phyloP scores from a whole-genome alignment of 768 basidiomycete genomes.

The Boletus rubroflammeus region DNA sequence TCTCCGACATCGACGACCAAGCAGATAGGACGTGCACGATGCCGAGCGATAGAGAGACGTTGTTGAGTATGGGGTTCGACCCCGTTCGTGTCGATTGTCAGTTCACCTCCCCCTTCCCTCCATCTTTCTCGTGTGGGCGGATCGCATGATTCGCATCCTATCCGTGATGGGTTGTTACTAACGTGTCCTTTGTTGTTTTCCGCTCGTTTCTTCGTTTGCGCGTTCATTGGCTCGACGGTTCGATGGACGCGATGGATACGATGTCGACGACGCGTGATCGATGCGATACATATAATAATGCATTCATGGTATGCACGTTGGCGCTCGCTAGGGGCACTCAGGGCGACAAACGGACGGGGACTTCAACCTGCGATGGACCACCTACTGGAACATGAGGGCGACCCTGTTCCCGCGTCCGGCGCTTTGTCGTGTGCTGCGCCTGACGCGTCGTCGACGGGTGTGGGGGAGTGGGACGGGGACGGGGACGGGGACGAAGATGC shows the following conservation, averaged over 20 bases:
- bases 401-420: slow-evolving; percentile 66
- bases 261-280: background rate
- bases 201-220: background rate
- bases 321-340: slow-evolving; percentile 69
- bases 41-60: slow-evolving; percentile 63
- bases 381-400: slow-evolving; percentile 73
- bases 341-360: slow-evolving; percentile 78
- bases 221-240: background rate
- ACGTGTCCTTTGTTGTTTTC: background rate
- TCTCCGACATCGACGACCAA: background rate
- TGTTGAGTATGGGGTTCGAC: slow-evolving; percentile 88
- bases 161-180: background rate
- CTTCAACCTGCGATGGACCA: slow-evolving; percentile 92
- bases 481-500: slow-evolving; percentile 63
- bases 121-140: no score
- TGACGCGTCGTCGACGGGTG: background rate
- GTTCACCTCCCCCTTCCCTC: slow-evolving; percentile 25
- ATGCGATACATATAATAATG: background rate
- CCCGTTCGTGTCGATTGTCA: slow-evolving; percentile 79
- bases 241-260: background rate
- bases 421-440: slow-evolving; percentile 36
- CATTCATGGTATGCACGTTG: background rate
- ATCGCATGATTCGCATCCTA: no score
- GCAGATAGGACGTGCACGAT: slow-evolving; percentile 20
- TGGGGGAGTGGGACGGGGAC: slow-evolving; percentile 36